Percentiles rank a stretch among this genome's conserved stretches.
Conservation (phyloP, 2,329 filamentous ascomycete genomes). For the Alternaria triticina region DNA sequence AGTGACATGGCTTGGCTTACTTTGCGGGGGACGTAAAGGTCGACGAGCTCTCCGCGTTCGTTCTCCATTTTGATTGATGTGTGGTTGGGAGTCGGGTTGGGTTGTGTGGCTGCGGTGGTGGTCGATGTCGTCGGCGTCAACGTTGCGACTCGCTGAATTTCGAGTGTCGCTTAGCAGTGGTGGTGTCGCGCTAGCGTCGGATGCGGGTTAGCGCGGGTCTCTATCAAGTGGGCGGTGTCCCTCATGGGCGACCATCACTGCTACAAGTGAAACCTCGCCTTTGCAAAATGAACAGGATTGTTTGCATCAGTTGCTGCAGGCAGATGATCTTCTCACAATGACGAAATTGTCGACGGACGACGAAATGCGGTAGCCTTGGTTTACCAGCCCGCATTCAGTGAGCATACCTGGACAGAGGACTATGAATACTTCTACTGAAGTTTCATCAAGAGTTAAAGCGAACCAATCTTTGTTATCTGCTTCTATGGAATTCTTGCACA, state of each 20-base stretch:
- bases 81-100: conserved; percentile 32
- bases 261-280: not conserved
- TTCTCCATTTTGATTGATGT: conserved; percentile 85
- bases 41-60: conserved; percentile 99
- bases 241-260: not conserved
- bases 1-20: not conserved
- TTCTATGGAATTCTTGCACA: too few species aligned
- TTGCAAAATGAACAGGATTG: rapidly evolving
- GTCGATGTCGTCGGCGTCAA: conserved; percentile 27
- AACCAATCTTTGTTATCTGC: too few species aligned
- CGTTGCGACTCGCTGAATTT: conserved; percentile 23
- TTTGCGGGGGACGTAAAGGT: conserved; percentile 60
- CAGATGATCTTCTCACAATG: too few species aligned
- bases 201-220: not conserved
- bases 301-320: not conserved
- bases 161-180: conserved; percentile 15
- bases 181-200: conserved; percentile 5
- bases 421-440: too few species aligned
- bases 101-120: conserved; percentile 35
- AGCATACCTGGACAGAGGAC: too few species aligned
- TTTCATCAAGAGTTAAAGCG: too few species aligned
- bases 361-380: too few species aligned
- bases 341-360: too few species aligned
- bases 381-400: too few species aligned
- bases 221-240: not conserved